Evolutionary conservation across 1,284 basidiomycete species (phyloP).

Genomic region (Coniferiporia sulphurascens): DNA sequence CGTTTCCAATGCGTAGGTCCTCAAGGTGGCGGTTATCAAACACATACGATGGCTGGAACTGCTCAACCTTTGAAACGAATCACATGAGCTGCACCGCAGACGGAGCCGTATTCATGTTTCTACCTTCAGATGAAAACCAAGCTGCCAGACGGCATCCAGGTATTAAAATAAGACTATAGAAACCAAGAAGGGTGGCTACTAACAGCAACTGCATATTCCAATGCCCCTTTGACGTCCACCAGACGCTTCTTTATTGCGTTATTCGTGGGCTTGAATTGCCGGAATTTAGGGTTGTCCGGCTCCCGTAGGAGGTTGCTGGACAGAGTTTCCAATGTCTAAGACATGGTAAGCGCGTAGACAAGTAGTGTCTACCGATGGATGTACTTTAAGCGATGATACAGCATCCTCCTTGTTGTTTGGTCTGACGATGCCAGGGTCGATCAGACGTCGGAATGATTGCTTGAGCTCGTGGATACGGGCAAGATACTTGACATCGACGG

Average conservation of each 20-base stretch:
- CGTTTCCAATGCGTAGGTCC: constrained; percentile 56
- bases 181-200: constrained; percentile 22
- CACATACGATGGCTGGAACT: constrained; percentile 61
- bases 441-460: constrained; percentile 65
- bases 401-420: constrained; percentile 62
- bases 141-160: constrained; percentile 35
- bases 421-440: constrained; percentile 72
- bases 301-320: constrained; percentile 67
- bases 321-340: constrained; percentile 61
- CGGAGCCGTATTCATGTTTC: constrained; percentile 5
- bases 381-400: constrained; percentile 58
- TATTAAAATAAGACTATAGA: constrained; percentile 10
- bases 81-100: constrained; percentile 2
- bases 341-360: background rate
- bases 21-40: constrained; percentile 50
- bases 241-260: constrained; percentile 24
- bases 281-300: constrained; percentile 65
- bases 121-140: constrained; percentile 67
- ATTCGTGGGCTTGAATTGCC: constrained; percentile 72
- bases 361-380: constrained; percentile 2
- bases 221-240: constrained; percentile 55
- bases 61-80: constrained; percentile 31
- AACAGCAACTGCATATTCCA: constrained; percentile 75
- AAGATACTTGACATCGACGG: constrained; percentile 28
- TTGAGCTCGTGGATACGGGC: constrained; percentile 57